Base-by-base conservation (phyloP, 192 early-diverging fungal genomes). In the Podila minutissima region DNA sequence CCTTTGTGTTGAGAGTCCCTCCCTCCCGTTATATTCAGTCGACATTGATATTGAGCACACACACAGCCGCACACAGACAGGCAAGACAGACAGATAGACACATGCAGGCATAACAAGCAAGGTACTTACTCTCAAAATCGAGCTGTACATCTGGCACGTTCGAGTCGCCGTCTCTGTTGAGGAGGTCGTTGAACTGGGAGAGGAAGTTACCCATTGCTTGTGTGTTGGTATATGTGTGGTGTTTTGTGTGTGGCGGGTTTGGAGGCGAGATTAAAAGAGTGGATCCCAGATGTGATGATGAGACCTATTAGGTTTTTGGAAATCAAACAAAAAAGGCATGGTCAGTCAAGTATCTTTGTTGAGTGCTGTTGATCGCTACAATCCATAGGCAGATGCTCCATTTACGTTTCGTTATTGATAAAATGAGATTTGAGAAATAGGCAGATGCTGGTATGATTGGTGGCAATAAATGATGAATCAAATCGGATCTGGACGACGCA, bases 61-160 rank as follows among this genome's bases (percentile, higher is more conserved):
- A 67, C 38, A 57, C 22, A 61, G 17, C 9, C 41, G 13, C 22
- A 63, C 9, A 11, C 20, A 67, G 17, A 20, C n/a, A n/a, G n/a
- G n/a, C n/a, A 37, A 26, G 9, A 9, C 50, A 66, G 17, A 20
- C 57, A 26, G 10, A 62, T 6, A 31, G 22, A 32, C 13, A 31
- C 13, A 31, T 35, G 20, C 48, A 22, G 9, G 59, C 35, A 63
- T 38, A 59, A 57, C 60, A 55, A 26, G 53, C 29, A 65, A 61
- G 37, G 48, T 33, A 74, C 83, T 82, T 89, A 87, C 88, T 89
- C 82, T 91, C 89, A 75, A 91, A 84, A 79, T 89, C 88, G 24
- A 91, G 84, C 32, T 77, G 77, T 22, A 91, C 84, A 82, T 91
- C 88, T 64, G 88, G 90, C 31, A 88, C 86, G 35, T 81, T 81